Evolutionary conservation across 164 flowering plant species (phyloP).

Genomic region (Malania oleifera): DNA sequence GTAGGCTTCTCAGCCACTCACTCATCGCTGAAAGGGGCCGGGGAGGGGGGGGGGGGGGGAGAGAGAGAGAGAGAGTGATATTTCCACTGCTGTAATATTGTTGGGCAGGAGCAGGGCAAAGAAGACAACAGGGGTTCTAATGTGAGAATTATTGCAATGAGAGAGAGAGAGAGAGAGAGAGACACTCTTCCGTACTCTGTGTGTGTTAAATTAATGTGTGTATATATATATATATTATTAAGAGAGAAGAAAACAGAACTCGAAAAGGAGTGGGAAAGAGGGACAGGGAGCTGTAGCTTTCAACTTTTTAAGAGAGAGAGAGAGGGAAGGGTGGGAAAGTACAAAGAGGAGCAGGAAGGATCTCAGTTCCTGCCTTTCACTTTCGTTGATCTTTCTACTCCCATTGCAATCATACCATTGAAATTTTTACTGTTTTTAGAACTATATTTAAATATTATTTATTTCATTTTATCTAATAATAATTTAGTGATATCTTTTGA

Average conservation of each 20-base stretch:
- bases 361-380: no score
- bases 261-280: background rate
- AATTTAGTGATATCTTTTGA: no score
- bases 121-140: background rate
- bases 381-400: no score
- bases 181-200: no score
- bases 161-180: slow-evolving; percentile 1
- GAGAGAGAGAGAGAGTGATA: slow-evolving; percentile 1
- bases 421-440: no score
- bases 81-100: slow-evolving; percentile 6
- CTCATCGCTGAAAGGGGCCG: slow-evolving; percentile 15
- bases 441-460: no score
- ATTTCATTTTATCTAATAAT: no score
- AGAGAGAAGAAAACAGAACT: no score
- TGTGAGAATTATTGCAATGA: slow-evolving; percentile 5
- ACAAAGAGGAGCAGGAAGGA: slow-evolving; percentile 4
- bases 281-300: background rate
- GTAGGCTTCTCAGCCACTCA: slow-evolving; percentile 16
- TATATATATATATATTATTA: no score
- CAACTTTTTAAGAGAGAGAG: slow-evolving; percentile 19
- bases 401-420: no score
- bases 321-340: slow-evolving; percentile 4
- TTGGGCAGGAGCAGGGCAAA: background rate
- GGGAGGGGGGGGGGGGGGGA: background rate
- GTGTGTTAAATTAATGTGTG: no score